These are phyloP conservation scores for Kazachstania africana DNA, from an alignment of 805 yeast genomes.

Conservation along the genomic window DNA sequence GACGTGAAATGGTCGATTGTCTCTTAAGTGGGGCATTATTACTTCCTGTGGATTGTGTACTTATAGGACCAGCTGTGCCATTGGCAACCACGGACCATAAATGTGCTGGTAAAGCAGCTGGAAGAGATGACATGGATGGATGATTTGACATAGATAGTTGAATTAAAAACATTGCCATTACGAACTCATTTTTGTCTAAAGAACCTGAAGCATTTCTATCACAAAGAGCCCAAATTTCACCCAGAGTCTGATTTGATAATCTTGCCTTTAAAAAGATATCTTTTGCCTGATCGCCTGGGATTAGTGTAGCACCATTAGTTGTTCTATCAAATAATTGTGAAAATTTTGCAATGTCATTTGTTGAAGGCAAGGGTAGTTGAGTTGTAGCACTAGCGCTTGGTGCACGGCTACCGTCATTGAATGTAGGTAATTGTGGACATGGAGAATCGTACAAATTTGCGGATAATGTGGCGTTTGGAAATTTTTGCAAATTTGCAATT, in stretches of 20 bases:
- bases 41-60: slow-evolving; percentile 5
- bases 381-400: slow-evolving; percentile 25
- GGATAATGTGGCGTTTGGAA: slow-evolving; percentile 9
- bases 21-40: slow-evolving; percentile 18
- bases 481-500: slow-evolving; percentile 81
- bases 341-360: slow-evolving; percentile 50
- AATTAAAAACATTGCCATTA: slow-evolving; percentile 90
- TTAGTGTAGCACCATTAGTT: slow-evolving; percentile 33
- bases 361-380: slow-evolving; percentile 39
- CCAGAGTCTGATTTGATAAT: slow-evolving; percentile 63
- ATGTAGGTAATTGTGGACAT: slow-evolving; percentile 23
- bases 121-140: slow-evolving; percentile 48
- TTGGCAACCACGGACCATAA: no score
- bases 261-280: slow-evolving; percentile 83
- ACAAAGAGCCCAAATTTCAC: slow-evolving; percentile 81
- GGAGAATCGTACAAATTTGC: slow-evolving; percentile 21
- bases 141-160: slow-evolving; percentile 53
- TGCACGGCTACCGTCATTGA: slow-evolving; percentile 36
- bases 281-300: slow-evolving; percentile 73
- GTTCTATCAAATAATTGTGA: slow-evolving; percentile 65
- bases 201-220: slow-evolving; percentile 68
- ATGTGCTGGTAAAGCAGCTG: slow-evolving; percentile 33
- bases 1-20: slow-evolving; percentile 17
- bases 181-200: slow-evolving; percentile 62
- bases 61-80: slow-evolving; percentile 25